Conservation (phyloP, 345 rosid genomes). For the Brassica carinata region DNA sequence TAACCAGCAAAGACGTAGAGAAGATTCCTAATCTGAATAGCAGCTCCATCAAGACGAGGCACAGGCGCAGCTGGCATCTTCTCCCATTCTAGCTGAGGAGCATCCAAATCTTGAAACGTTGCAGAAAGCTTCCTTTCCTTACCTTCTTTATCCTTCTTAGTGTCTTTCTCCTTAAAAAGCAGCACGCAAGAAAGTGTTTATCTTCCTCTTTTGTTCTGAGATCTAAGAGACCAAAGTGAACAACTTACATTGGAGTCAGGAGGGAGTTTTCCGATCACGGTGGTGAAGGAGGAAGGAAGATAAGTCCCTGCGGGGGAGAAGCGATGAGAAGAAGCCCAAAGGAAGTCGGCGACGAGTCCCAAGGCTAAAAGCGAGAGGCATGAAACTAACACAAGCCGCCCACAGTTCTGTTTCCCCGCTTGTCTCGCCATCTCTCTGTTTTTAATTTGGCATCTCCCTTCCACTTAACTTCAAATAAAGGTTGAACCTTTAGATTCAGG, state of each 20-base stretch:
- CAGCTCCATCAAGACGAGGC: constrained; percentile 95
- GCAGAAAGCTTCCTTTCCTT: constrained; percentile 71
- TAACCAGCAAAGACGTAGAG: constrained; percentile 94
- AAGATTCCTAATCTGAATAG: constrained; percentile 74
- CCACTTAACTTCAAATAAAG: constrained; percentile 22
- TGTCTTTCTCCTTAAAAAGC: neutral
- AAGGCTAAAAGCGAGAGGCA: constrained; percentile 53
- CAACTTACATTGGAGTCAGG: constrained; percentile 30
- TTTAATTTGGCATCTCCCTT: constrained; percentile 33
- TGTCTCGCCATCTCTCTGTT: neutral
- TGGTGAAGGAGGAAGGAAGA: constrained; percentile 28
- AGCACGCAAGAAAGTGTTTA: neutral
- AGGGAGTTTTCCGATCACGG: constrained; percentile 19
- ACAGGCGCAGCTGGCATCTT: constrained; percentile 89
- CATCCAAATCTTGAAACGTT: constrained; percentile 90
- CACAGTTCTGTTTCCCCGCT: constrained; percentile 54
- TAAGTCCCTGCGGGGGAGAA: constrained; percentile 46
- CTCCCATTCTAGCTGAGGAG: constrained; percentile 78
- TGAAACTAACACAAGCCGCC: constrained; percentile 46
- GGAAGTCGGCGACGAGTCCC: constrained; percentile 67
- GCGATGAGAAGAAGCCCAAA: constrained; percentile 80
- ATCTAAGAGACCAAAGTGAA: neutral
- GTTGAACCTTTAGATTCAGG: constrained; percentile 12
- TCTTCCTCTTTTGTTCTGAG: neutral
- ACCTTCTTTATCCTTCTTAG: neutral